phyloP scores from a whole-genome alignment of 805 yeast genomes.

The Metschnikowia kofuensis region DNA sequence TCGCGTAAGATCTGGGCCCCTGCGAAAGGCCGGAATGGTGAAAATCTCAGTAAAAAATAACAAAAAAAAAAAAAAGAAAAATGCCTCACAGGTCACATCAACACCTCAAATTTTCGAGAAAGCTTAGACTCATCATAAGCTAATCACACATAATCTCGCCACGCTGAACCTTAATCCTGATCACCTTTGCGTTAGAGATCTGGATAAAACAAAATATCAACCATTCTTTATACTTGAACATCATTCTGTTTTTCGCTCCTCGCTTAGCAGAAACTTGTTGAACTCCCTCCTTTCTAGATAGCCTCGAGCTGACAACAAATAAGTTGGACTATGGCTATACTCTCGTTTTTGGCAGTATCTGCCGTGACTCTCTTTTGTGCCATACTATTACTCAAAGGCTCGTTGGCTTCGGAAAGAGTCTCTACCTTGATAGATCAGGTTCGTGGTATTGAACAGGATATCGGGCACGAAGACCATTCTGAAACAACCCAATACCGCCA shows the following conservation, averaged over 20 bases:
- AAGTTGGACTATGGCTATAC: not conserved
- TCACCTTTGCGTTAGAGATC: no score
- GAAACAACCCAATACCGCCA: not conserved
- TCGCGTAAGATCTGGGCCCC: not conserved
- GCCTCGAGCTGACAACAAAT: not conserved
- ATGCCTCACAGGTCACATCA: not conserved
- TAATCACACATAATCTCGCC: not conserved
- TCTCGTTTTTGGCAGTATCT: slow-evolving; percentile 1
- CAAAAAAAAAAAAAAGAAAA: not conserved
- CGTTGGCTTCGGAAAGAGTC: not conserved
- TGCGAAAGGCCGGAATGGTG: not conserved
- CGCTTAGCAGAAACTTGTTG: no score
- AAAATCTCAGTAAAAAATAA: no score
- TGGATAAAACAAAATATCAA: no score
- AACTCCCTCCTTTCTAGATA: no score
- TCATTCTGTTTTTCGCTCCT: no score
- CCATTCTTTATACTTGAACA: no score
- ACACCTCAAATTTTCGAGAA: not conserved
- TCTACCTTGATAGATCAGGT: not conserved
- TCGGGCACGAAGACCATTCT: not conserved
- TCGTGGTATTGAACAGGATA: not conserved
- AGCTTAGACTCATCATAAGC: not conserved
- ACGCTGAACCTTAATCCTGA: no score
- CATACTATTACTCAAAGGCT: not conserved
- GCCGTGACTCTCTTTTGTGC: slow-evolving; percentile 1